Base-by-base conservation (phyloP, 805 yeast species). In the Wickerhamomyces queroliae region DNA sequence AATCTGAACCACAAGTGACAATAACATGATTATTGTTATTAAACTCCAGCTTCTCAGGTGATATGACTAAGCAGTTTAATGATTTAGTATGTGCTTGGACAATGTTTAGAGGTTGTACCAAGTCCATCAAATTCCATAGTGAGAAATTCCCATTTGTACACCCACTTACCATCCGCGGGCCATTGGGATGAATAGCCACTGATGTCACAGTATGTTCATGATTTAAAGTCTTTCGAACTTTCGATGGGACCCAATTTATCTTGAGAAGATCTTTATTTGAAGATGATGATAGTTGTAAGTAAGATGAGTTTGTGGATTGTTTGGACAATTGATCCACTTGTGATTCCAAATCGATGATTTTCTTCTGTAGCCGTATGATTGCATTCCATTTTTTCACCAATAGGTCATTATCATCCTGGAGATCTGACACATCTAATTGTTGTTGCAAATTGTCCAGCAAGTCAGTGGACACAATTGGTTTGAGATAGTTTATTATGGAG, bases 331-430 rank as follows among this genome's bases (percentile, higher is more conserved):
- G 69, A 15, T 60, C 60, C 5, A 75, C 57, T 35, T 79, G 81
- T 16, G 70, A 61, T 52, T 90, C 95, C 33, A 88, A 60, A 37
- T 81, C 91, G 41, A 82, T 64, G 32, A 82, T 80, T 50, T 76
- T 73, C 45, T 79, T 74, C 61, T 91, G 96, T 23, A 91, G 66
- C 34, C 95, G 66, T 24, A 87, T 69, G 4, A 90, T 91, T 0
- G 95, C 80, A 1, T 82, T 70, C 97, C 97, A 90, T 63, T 89
- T 90, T 61, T 81, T 83, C 49, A 83, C 87, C 29, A 87, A 63
- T 10, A 69, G 53, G 10, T 54, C 49, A 38, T 49, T 55, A 21
- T 57, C 64, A 29, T 42, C 55, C 16, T 26, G 52, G 22, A 44
- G 46, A 33, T 42, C 52, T 32, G 37, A 48, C 33, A 44, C 40